These are phyloP conservation scores for Metschnikowia proteae DNA, from an alignment of 805 yeast species.

Conservation along the genomic window DNA sequence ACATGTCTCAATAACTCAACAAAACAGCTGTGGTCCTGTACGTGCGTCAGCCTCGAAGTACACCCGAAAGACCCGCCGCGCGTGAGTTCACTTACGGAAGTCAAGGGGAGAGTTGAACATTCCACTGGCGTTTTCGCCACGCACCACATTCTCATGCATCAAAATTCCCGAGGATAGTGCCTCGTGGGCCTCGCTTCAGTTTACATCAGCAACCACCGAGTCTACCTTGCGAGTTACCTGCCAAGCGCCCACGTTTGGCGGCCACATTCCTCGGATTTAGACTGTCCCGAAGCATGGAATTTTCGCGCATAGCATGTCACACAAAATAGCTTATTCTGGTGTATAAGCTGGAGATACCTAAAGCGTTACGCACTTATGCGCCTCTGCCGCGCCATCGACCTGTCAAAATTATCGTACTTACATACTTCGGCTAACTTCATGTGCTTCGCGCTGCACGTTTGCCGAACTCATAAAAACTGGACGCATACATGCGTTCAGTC, in stretches of 20 bases:
- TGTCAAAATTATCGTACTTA: not conserved
- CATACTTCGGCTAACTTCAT: not conserved
- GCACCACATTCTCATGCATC: too few species aligned
- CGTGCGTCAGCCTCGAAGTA: not conserved
- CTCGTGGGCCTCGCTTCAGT: too few species aligned
- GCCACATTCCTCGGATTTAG: slow-evolving; percentile 1
- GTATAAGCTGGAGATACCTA: not conserved
- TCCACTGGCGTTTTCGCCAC: too few species aligned
- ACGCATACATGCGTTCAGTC: not conserved
- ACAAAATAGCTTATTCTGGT: not conserved
- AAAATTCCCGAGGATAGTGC: too few species aligned
- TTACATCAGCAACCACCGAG: too few species aligned
- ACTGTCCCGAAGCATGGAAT: slow-evolving; percentile 1
- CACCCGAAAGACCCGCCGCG: not conserved
- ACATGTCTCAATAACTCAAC: not conserved
- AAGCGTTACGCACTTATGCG: not conserved
- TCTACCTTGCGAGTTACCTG: not conserved
- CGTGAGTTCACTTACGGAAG: not conserved
- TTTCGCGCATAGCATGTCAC: not conserved
- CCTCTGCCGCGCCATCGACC: not conserved
- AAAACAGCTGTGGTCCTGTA: not conserved
- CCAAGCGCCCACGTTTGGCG: not conserved
- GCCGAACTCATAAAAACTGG: not conserved
- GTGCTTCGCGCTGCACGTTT: not conserved
- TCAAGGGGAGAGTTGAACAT: not conserved